phyloP scores from a whole-genome alignment of 495 filamentous ascomycete species.

The Physcia stellaris region DNA sequence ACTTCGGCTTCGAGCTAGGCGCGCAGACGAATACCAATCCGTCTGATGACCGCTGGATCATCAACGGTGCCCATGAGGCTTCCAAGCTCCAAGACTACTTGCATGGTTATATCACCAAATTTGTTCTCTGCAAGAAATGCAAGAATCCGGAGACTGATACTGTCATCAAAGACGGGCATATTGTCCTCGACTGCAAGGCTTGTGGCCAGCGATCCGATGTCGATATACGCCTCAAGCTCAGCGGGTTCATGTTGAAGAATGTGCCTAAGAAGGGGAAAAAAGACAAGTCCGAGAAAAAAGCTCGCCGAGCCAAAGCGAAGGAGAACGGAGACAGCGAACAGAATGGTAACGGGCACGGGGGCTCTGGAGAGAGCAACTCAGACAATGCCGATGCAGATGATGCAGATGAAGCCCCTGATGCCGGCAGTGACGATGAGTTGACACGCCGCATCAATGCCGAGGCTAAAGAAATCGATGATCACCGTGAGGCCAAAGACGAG shows the following conservation, averaged over 20 bases:
- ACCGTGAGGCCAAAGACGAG: slow-evolving; percentile 60
- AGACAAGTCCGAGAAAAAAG: slow-evolving; percentile 81
- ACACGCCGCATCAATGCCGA: slow-evolving; percentile 78
- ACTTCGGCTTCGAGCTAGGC: slow-evolving; percentile 97
- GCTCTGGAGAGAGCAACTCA: slow-evolving; percentile 63
- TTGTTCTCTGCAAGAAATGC: slow-evolving; percentile 98
- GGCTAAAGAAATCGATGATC: slow-evolving; percentile 57
- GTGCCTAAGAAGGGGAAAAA: slow-evolving; percentile 90
- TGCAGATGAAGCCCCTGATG: slow-evolving; percentile 56
- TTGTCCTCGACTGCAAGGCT: slow-evolving; percentile 93
- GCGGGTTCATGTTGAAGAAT: slow-evolving; percentile 94
- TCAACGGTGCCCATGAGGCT: slow-evolving; percentile 96
- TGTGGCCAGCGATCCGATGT: slow-evolving; percentile 87
- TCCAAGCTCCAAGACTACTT: slow-evolving; percentile 95
- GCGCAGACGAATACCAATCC: slow-evolving; percentile 97
- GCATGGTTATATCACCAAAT: slow-evolving; percentile 94
- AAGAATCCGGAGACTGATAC: slow-evolving; percentile 98
- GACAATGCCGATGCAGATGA: slow-evolving; percentile 57
- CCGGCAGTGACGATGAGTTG: slow-evolving; percentile 81
- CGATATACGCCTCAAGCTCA: slow-evolving; percentile 87
- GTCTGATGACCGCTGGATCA: slow-evolving; percentile 97
- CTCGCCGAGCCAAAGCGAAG: slow-evolving; percentile 62
- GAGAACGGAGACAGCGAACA: slow-evolving; percentile 56
- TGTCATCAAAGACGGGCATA: slow-evolving; percentile 79
- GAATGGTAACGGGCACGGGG: slow-evolving; percentile 43